phyloP scores from a whole-genome alignment of 2,329 filamentous ascomycete genomes.

The Penicillium sclerotigenum region DNA sequence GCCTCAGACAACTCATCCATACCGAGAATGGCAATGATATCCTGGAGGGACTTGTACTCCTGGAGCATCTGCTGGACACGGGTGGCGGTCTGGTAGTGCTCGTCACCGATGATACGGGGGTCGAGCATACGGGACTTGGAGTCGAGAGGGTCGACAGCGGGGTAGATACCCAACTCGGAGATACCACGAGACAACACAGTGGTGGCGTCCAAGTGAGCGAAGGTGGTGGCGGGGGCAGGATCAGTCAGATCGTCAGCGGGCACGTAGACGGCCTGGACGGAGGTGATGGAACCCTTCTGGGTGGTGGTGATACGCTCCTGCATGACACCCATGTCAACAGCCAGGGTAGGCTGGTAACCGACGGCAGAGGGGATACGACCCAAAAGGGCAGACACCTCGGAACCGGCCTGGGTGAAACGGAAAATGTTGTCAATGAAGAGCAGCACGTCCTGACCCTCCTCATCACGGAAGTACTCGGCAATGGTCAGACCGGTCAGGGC shows the following conservation, averaged over 20 bases:
- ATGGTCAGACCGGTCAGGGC: constrained; percentile 78
- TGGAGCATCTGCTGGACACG: constrained; percentile 98
- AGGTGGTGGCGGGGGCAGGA: constrained; percentile 97
- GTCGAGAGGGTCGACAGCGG: constrained; percentile 98
- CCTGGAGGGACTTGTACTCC: constrained; percentile 99
- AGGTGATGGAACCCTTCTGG: constrained; percentile 99
- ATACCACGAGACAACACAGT: constrained; percentile 99
- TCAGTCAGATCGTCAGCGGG: constrained; percentile 99
- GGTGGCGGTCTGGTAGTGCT: constrained; percentile 94
- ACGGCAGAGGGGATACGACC: constrained; percentile 99
- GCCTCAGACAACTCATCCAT: constrained; percentile 99
- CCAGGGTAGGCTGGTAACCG: constrained; percentile 99
- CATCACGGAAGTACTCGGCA: constrained; percentile 75
- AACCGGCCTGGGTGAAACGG: constrained; percentile 99
- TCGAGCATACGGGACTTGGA: constrained; percentile 99
- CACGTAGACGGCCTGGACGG: constrained; percentile 99
- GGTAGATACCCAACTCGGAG: constrained; percentile 99
- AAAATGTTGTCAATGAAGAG: constrained; percentile 99
- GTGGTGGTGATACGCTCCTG: constrained; percentile 99
- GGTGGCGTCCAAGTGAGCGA: constrained; percentile 99
- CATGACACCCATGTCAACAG: constrained; percentile 98
- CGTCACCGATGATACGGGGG: constrained; percentile 95
- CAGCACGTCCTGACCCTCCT: constrained; percentile 89
- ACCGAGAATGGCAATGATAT: constrained; percentile 99
- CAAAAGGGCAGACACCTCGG: constrained; percentile 97